Conservation (phyloP, 768 basidiomycete species). For the Termitomyces sp. region DNA sequence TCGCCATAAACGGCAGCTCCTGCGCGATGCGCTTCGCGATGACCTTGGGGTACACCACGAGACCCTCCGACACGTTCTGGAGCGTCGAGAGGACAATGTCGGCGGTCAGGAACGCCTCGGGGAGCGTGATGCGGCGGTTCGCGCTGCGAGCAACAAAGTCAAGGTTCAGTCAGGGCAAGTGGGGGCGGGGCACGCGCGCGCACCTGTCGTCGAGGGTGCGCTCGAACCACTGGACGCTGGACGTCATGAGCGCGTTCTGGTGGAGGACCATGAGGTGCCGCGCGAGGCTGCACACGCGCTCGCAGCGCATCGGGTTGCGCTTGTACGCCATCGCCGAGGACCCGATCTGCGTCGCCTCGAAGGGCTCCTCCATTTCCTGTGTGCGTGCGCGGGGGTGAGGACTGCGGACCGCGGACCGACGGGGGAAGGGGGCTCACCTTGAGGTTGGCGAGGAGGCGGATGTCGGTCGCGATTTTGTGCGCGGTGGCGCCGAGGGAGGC, state of each 20-base stretch:
- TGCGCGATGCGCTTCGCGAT: conserved; percentile 88
- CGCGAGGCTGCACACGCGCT: conserved; percentile 94
- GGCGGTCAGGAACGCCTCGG: conserved; percentile 94
- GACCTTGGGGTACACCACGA: conserved; percentile 99
- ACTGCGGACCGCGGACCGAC: too few relatives aligned
- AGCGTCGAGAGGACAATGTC: conserved; percentile 95
- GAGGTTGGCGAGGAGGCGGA: conserved; percentile 88
- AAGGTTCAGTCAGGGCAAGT: too few relatives aligned
- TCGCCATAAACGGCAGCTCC: conserved; percentile 99
- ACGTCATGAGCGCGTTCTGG: conserved; percentile 94
- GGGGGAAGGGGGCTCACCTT: conserved; percentile 43
- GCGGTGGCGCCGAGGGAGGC: conserved; percentile 92
- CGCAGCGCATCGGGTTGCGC: conserved; percentile 98
- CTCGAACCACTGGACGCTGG: conserved; percentile 97
- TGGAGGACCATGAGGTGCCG: conserved; percentile 94
- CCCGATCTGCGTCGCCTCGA: conserved; percentile 98
- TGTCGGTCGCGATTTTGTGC: conserved; percentile 96
- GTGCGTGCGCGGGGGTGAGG: too few relatives aligned
- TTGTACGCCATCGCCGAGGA: conserved; percentile 99
- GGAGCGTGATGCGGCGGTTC: conserved; percentile 92
- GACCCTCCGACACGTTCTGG: conserved; percentile 94
- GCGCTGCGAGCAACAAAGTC: too few relatives aligned
- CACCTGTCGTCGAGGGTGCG: conserved; percentile 95
- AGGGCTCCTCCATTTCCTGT: conserved; percentile 96
- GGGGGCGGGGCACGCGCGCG: too few relatives aligned